Percentiles rank a stretch among this genome's conserved stretches.
Conservation (phyloP, 257 asterid species). For the Solanum pennellii region DNA sequence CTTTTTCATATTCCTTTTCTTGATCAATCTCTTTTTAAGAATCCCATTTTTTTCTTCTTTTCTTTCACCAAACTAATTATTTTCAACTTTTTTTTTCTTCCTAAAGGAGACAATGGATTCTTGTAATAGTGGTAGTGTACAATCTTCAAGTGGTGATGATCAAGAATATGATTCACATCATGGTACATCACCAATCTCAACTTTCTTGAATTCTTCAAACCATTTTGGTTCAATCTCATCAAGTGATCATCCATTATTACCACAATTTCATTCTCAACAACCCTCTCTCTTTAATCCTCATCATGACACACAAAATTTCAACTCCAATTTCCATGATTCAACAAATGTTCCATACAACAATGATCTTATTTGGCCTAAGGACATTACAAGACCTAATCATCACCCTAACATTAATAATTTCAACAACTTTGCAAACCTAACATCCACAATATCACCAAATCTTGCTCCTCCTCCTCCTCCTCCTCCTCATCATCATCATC, state of each 20-base stretch:
- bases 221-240: neutral
- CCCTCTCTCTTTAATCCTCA: neutral
- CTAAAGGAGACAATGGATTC: neutral
- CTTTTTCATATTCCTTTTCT: neutral
- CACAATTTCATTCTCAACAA: neutral
- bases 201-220: neutral
- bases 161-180: constrained; percentile 2
- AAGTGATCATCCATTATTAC: neutral
- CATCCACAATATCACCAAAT: neutral
- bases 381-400: neutral
- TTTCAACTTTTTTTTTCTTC: neutral
- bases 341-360: neutral
- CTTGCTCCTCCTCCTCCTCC: neutral
- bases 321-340: neutral
- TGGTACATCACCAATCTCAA: neutral
- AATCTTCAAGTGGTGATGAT: constrained; percentile 5
- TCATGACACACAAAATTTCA: neutral
- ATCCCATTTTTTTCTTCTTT: neutral
- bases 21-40: neutral
- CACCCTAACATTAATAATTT: neutral
- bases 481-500: neutral
- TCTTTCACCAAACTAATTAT: constrained; percentile 3
- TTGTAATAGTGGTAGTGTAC: neutral
- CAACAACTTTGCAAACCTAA: neutral
- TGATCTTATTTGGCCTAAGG: neutral